phyloP scores from a whole-genome alignment of 805 yeast genomes.

The Saccharomyces eubayanus region DNA sequence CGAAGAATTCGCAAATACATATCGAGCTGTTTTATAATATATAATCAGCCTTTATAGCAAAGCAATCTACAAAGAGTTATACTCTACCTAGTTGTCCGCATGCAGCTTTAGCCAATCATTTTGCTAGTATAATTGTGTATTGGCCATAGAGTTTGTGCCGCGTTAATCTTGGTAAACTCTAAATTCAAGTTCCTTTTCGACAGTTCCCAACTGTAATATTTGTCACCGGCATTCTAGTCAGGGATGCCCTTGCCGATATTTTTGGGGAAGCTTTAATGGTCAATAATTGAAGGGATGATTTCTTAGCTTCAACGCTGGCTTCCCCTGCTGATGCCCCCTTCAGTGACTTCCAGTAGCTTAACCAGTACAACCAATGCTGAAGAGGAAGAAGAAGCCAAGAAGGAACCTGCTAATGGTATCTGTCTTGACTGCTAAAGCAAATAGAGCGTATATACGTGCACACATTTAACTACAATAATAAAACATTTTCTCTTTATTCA shows the following conservation, averaged over 20 bases:
- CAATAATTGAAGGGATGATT: slow-evolving; percentile 46
- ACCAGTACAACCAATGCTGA: slow-evolving; percentile 46
- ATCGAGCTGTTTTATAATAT: no score
- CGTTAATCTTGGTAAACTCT: no score
- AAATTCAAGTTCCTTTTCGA: no score
- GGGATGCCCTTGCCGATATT: neutral
- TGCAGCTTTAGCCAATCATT: no score
- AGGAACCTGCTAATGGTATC: slow-evolving; percentile 77
- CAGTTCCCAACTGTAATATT: no score
- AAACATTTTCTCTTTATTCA: neutral
- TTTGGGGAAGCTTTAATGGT: slow-evolving; percentile 1
- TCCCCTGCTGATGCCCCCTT: slow-evolving; percentile 39
- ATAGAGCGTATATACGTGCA: slow-evolving; percentile 31
- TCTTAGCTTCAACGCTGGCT: slow-evolving; percentile 44
- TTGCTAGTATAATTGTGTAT: no score
- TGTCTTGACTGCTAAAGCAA: slow-evolving; percentile 76
- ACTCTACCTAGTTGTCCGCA: no score
- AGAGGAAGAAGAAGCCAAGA: slow-evolving; percentile 46
- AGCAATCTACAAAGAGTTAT: no score
- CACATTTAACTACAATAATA: neutral
- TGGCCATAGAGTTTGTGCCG: no score
- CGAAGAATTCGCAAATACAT: no score
- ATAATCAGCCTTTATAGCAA: no score
- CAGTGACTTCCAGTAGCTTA: slow-evolving; percentile 42
- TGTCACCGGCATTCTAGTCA: no score